These are phyloP conservation scores for Bretziella fagacearum DNA, from an alignment of 2,329 filamentous ascomycete species.

Conservation along the genomic window DNA sequence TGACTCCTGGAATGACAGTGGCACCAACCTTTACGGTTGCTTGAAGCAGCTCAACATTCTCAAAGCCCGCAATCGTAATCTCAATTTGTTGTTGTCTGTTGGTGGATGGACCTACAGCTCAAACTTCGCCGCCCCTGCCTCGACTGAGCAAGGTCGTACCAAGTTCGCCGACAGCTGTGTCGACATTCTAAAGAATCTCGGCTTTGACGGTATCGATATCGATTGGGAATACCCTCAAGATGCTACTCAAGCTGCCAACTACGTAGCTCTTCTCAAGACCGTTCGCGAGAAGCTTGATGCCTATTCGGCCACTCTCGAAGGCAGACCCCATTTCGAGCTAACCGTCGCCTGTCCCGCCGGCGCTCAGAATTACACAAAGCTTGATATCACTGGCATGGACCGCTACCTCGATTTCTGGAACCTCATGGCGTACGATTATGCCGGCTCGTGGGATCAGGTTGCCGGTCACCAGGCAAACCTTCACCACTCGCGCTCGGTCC, in stretches of 20 bases:
- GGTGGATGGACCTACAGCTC: conserved; percentile 85
- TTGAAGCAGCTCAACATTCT: conserved; percentile 75
- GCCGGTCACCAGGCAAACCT: conserved; percentile 74
- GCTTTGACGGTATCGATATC: conserved; percentile 56
- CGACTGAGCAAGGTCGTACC: conserved; percentile 49
- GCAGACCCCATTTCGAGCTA: conserved; percentile 39
- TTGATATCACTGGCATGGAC: conserved; percentile 50
- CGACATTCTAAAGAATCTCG: conserved; percentile 58
- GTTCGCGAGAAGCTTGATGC: conserved; percentile 41
- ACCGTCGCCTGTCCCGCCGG: conserved; percentile 49
- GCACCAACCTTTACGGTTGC: conserved; percentile 74
- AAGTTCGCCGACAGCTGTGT: conserved; percentile 61
- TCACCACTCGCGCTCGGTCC: conserved; percentile 38
- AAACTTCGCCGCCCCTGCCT: conserved; percentile 64
- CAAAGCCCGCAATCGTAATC: conserved; percentile 62
- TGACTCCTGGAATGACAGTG: conserved; percentile 53
- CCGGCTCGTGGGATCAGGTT: conserved; percentile 59
- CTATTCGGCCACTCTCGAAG: conserved; percentile 31
- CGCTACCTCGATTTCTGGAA: conserved; percentile 56
- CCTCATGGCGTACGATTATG: conserved; percentile 78
- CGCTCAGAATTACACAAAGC: conserved; percentile 41
- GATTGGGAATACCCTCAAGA: conserved; percentile 52
- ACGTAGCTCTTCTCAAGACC: conserved; percentile 40
- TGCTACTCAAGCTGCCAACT: conserved; percentile 36
- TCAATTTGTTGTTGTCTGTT: conserved; percentile 74